These are phyloP conservation scores for Diaporthe vaccinii DNA, from an alignment of 2,329 filamentous ascomycete species.

Conservation along the genomic window DNA sequence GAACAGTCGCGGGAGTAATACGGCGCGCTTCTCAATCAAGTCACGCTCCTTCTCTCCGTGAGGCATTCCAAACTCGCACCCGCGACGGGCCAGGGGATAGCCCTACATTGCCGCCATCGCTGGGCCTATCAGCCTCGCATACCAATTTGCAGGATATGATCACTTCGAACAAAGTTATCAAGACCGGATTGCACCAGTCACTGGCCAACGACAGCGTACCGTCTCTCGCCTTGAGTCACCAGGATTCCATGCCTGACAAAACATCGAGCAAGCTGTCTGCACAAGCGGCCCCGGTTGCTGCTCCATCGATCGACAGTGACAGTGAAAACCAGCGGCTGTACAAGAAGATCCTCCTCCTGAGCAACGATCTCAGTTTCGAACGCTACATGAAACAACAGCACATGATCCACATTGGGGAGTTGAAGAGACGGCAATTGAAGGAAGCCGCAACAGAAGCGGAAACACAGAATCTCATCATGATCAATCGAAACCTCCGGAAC, in stretches of 20 bases:
- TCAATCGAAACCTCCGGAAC: conserved; percentile 79
- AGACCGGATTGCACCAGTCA: conserved; percentile 68
- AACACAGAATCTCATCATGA: conserved; percentile 83
- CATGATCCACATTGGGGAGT: conserved; percentile 82
- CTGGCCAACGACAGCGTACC: conserved; percentile 70
- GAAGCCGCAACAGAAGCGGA: conserved; percentile 86
- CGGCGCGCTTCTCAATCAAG: conserved; percentile 66
- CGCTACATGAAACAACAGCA: conserved; percentile 88
- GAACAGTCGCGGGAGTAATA: conserved; percentile 59
- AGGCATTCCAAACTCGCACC: conserved; percentile 58
- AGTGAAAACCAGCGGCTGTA: conserved; percentile 70
- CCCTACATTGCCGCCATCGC: conserved; percentile 70
- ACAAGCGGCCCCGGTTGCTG: conserved; percentile 45
- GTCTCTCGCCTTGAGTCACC: conserved; percentile 66
- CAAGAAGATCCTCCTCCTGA: conserved; percentile 80
- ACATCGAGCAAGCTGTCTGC: conserved; percentile 48
- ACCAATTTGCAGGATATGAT: conserved; percentile 72
- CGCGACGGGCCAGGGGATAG: conserved; percentile 66
- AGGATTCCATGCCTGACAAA: conserved; percentile 60
- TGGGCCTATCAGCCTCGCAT: conserved; percentile 62
- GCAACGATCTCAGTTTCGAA: conserved; percentile 87
- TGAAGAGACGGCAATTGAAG: conserved; percentile 80
- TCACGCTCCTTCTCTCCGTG: conserved; percentile 60
- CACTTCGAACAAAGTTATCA: conserved; percentile 70
- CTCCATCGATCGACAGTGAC: conserved; percentile 50